Evolutionary conservation across 2,329 filamentous ascomycete species (phyloP).

Genomic region (Septoria linicola): DNA sequence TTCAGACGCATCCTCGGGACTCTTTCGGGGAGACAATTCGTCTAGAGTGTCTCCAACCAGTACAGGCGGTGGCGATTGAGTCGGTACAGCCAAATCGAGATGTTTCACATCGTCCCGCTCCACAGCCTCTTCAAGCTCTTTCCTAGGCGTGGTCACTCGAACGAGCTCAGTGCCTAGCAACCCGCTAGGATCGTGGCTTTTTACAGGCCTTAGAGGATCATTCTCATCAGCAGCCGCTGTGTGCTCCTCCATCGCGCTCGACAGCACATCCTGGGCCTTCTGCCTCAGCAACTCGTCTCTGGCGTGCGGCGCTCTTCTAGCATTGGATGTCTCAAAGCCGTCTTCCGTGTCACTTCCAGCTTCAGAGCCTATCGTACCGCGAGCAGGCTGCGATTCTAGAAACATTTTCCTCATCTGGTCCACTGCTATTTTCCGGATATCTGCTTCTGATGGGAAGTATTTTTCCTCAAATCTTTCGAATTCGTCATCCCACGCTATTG

Average conservation of each 20-base stretch:
- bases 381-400: slow-evolving; percentile 72
- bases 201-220: slow-evolving; percentile 21
- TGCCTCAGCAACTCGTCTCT: slow-evolving; percentile 52
- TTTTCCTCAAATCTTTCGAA: slow-evolving; percentile 90
- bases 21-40: background rate
- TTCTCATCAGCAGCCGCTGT: slow-evolving; percentile 28
- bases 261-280: slow-evolving; percentile 63
- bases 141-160: slow-evolving; percentile 31
- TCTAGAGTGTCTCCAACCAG: slow-evolving; percentile 22
- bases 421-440: slow-evolving; percentile 87
- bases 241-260: slow-evolving; percentile 66
- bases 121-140: slow-evolving; percentile 35
- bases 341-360: slow-evolving; percentile 41
- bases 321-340: slow-evolving; percentile 51
- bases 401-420: slow-evolving; percentile 95
- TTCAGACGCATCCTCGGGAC: background rate
- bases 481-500: slow-evolving; percentile 85
- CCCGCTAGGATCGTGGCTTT: slow-evolving; percentile 20
- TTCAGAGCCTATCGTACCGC: slow-evolving; percentile 28
- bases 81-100: slow-evolving; percentile 59
- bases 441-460: slow-evolving; percentile 91
- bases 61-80: slow-evolving; percentile 26
- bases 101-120: slow-evolving; percentile 59
- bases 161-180: slow-evolving; percentile 23
- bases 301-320: background rate